Evolutionary conservation across 805 yeast genomes (phyloP).

Genomic region (Suhomyces faveliae): DNA sequence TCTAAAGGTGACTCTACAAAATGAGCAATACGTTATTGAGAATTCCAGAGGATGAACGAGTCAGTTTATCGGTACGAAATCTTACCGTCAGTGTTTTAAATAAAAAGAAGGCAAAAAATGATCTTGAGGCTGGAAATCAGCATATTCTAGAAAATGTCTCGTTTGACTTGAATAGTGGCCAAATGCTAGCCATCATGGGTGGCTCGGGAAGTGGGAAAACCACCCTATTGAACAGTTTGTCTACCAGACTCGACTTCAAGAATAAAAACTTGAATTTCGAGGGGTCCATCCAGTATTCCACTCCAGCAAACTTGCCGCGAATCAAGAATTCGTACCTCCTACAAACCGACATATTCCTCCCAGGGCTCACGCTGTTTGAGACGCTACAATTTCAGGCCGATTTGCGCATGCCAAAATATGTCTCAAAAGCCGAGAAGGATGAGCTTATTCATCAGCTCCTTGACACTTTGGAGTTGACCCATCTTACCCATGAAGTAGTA

Average conservation of each 20-base stretch:
- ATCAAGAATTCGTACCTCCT: constrained; percentile 24
- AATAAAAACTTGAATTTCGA: constrained; percentile 15
- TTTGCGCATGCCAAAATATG: constrained; percentile 18
- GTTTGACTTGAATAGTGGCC: constrained; percentile 18
- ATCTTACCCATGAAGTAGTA: constrained; percentile 17
- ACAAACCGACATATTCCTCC: constrained; percentile 23
- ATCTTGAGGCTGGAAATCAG: not conserved
- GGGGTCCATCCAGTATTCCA: constrained; percentile 18
- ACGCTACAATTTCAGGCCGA: constrained; percentile 25
- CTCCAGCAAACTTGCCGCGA: constrained; percentile 1
- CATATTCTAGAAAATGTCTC: constrained; percentile 20
- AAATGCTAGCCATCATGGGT: constrained; percentile 29
- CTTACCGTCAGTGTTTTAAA: constrained; percentile 10
- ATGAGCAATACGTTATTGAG: constrained; percentile 5
- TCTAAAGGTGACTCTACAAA: no score
- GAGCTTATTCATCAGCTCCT: constrained; percentile 18
- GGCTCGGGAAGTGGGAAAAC: constrained; percentile 30
- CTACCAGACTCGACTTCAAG: constrained; percentile 18
- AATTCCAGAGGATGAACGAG: constrained; percentile 7
- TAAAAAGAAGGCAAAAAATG: constrained; percentile 1
- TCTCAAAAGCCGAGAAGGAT: constrained; percentile 12
- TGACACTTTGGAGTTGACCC: constrained; percentile 19
- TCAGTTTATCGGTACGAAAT: constrained; percentile 12
- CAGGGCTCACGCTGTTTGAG: constrained; percentile 23
- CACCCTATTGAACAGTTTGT: constrained; percentile 24